Evolutionary conservation across 208 protist genomes (phyloP), one percentile per base, ranked within the genome.

Genomic region (Trypanosoma platydactyli): DNA sequence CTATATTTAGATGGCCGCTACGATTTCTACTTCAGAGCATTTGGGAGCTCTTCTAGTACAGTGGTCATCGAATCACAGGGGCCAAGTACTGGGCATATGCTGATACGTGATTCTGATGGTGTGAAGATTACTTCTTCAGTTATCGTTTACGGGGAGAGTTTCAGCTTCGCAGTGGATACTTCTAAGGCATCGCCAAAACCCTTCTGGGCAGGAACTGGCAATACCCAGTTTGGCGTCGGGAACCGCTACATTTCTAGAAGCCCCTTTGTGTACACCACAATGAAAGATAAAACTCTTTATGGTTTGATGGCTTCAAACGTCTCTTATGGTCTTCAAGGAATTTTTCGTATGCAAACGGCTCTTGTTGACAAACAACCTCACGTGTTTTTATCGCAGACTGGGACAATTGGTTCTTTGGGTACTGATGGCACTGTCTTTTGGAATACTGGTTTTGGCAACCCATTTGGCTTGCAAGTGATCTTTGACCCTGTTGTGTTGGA

Each of bases 191-290:
- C 22, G 38, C 42, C 16, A 25, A 51, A 15, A 57, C 46, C 35
- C 16, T 42, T 50, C 5, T 72, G 58, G 66, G 27, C 0, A 13
- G 66, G 56, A 5, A 27, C 6, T 52, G 52, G 42, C 0, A 35
- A 18, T 18, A 61, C 57, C 48, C 5, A 25, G 6, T 45, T 33
- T 20, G 46, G 22, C 42, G 7, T 18, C 41, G 29, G 2, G 27
- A 30, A 22, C 13, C 46, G n/a, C 20, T 60, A 45, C 40, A 38
- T 20, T 30, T 53, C 66, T 27, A 12, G 11, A 6, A 16, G 2
- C 29, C 56, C 66, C n/a, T 72, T 46, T 65, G 51, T 72, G 9
- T 72, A 72, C 48, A 64, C 59, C 12, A 35, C 46, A 42, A 20
- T 1, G 5, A 27, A 42, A 1, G 33, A 49, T 60, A 5, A 33